Evolutionary conservation across 495 filamentous ascomycete genomes (phyloP), one percentile per base, ranked within the genome.

Genomic region (Zalerion maritima): DNA sequence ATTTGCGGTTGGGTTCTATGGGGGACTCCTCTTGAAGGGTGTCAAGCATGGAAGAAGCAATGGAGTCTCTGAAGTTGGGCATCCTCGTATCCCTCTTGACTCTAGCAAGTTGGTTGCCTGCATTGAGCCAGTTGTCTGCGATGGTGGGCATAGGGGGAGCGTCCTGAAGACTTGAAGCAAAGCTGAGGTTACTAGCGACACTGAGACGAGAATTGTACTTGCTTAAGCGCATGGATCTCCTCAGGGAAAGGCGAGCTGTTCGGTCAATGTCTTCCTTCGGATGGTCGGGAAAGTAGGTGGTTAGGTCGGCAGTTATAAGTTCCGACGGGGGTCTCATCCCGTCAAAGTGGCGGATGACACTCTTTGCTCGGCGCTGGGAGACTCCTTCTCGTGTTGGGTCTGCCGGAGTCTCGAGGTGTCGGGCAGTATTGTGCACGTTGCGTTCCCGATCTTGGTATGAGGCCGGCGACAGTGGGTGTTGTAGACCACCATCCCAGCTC

Each of bases 211-310:
- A 89, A 35, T 87, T 81, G 24, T 91, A 82, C 42, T 76, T 79
- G 54, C 91, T 96, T 21, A 94, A 64, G 24, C 89, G 75, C 23
- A 75, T 77, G 22, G 89, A 96, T 46, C 89, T 71, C 24, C 89
- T 69, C 41, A 93, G 75, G 2, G 85, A 92, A 55, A 92, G 71
- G 21, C 85, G 78, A 38, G 93, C 82, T 0, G 89, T 94, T 43
- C 82, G 71, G 44, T 94, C 91, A 36, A 99, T 91, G 33, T 85
- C 81, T 47, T 93, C 83, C 29, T 78, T 72, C 21, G 82, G 75
- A 45, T 94, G 85, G 41, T 92, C 86, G 2, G 89, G 89, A 68
- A 99, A 99, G 58, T 94, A 99, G 5, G 86, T 86, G 8, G 79
- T 80, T 22, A 96, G 65, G 47, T 99, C 89, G 16, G 85, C 85